phyloP scores from a whole-genome alignment of 108 stramenopile genomes.

The Discostella stelligeroides region DNA sequence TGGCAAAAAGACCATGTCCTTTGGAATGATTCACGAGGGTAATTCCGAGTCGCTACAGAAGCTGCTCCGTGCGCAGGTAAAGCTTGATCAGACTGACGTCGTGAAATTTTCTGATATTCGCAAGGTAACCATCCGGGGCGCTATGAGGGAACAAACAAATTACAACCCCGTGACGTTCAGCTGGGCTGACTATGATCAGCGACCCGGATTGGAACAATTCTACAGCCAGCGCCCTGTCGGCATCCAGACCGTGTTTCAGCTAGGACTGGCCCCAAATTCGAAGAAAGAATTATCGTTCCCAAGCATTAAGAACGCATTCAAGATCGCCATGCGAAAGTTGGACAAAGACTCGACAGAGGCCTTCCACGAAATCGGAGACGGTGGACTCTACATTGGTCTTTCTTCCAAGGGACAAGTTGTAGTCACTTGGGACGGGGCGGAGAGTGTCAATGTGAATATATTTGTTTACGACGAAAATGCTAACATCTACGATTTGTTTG shows the following conservation, averaged over 20 bases:
- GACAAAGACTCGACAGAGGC: conserved; percentile 15
- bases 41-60: conserved; percentile 24
- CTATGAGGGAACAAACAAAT: conserved; percentile 35
- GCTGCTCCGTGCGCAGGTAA: conserved; percentile 16
- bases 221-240: conserved; percentile 63
- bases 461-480: conserved; percentile 56
- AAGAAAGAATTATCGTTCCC: conserved; percentile 17
- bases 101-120: conserved; percentile 42
- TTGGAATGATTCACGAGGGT: conserved; percentile 47
- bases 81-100: conserved; percentile 19
- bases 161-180: conserved; percentile 40
- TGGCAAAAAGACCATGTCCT: conserved; percentile 50
- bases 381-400: conserved; percentile 47
- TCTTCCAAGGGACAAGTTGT: conserved; percentile 37
- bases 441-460: conserved; percentile 61
- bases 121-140: conserved; percentile 45
- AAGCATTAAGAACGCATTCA: conserved; percentile 28
- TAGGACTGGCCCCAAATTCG: conserved; percentile 27
- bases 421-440: conserved; percentile 67
- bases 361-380: conserved; percentile 62
- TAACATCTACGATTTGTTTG: conserved; percentile 25
- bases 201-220: conserved; percentile 61
- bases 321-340: conserved; percentile 19
- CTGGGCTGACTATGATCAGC: conserved; percentile 64
- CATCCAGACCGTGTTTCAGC: conserved; percentile 63